phyloP scores from a whole-genome alignment of 2,329 filamentous ascomycete species.

The Sporothrix curviconia region DNA sequence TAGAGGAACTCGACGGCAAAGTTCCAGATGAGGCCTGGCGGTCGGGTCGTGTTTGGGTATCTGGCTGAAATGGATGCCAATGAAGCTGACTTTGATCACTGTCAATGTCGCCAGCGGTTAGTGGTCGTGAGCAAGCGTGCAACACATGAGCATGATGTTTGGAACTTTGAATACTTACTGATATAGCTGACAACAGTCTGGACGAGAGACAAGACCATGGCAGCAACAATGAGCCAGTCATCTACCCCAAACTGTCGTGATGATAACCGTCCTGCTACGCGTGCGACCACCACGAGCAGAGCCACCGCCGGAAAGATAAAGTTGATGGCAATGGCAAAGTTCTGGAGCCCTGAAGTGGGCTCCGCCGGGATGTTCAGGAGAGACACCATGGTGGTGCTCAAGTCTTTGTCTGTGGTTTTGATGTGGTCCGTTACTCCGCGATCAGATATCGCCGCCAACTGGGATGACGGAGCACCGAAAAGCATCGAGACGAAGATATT shows the following conservation, averaged over 20 bases:
- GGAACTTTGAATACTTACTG: too few species aligned
- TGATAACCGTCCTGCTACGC: constrained; percentile 23
- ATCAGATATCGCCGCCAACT: not conserved
- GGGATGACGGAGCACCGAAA: not conserved
- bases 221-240: constrained; percentile 27
- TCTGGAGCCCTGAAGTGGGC: constrained; percentile 22
- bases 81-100: constrained; percentile 18
- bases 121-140: too few species aligned
- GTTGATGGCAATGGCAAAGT: constrained; percentile 26
- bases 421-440: constrained; percentile 3
- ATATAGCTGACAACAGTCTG: constrained; percentile 27
- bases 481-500: not conserved
- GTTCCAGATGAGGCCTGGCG: constrained; percentile 16
- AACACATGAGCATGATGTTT: too few species aligned
- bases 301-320: constrained; percentile 27
- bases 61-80: constrained; percentile 17
- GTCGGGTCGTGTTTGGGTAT: constrained; percentile 12
- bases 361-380: constrained; percentile 8
- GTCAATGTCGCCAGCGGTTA: constrained; percentile 14
- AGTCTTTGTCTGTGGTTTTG: not conserved
- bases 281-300: constrained; percentile 23
- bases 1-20: constrained; percentile 19
- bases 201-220: constrained; percentile 26
- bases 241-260: constrained; percentile 24
- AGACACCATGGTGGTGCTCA: not conserved